phyloP scores from a whole-genome alignment of 129 eudicot genomes.

The Sambucus nigra region DNA sequence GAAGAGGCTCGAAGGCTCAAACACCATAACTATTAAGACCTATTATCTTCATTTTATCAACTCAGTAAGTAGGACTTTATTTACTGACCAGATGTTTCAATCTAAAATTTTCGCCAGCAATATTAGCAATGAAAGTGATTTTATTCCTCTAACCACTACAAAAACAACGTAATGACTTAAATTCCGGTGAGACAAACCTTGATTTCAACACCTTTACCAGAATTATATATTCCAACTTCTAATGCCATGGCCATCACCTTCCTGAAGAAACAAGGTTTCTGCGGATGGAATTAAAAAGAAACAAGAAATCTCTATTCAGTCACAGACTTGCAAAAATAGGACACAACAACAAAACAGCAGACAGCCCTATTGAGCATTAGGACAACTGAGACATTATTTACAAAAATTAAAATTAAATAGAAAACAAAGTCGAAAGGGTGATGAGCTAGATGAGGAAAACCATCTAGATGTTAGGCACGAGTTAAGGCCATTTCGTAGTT shows the following conservation, averaged over 20 bases:
- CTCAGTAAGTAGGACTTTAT: no score
- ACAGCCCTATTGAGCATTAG: no score
- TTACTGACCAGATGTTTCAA: slow-evolving; percentile 8
- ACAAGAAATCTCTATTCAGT: slow-evolving; percentile 12
- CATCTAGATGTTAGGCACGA: neutral
- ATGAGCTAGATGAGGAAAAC: slow-evolving; percentile 2
- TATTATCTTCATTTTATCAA: no score
- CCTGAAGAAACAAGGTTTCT: slow-evolving; percentile 52
- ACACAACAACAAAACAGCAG: neutral
- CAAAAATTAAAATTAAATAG: neutral
- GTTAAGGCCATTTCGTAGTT: neutral
- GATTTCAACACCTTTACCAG: slow-evolving; percentile 29
- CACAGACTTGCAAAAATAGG: slow-evolving; percentile 1
- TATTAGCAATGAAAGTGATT: slow-evolving; percentile 2
- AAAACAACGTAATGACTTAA: neutral
- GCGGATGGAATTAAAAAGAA: slow-evolving; percentile 19
- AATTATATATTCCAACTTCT: slow-evolving; percentile 29
- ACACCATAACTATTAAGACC: no score
- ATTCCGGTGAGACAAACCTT: slow-evolving; percentile 29
- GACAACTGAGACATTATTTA: neutral
- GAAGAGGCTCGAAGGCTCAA: no score
- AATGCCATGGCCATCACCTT: slow-evolving; percentile 49
- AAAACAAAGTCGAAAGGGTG: slow-evolving; percentile 6
- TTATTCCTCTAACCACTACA: neutral
- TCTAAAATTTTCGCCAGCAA: neutral